phyloP scores from a whole-genome alignment of 306 rosid genomes.

The Prunus kanzakura region DNA sequence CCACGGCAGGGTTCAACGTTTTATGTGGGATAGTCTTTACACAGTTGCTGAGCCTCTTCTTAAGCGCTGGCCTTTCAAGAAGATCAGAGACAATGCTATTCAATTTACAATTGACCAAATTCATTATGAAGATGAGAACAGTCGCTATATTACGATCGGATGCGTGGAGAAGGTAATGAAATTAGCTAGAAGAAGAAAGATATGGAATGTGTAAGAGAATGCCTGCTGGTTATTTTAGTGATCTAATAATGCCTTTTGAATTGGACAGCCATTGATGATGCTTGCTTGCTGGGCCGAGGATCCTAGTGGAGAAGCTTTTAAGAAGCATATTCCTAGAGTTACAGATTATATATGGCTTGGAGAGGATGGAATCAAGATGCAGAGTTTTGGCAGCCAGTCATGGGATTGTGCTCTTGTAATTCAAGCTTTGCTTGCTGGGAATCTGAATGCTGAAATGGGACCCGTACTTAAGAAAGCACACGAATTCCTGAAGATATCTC shows the following conservation, averaged over 20 bases:
- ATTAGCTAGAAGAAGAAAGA: neutral
- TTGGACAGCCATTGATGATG: constrained; percentile 30
- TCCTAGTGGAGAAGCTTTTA: constrained; percentile 40
- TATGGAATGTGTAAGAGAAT: neutral
- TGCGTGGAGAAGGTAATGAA: constrained; percentile 42
- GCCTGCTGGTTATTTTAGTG: neutral
- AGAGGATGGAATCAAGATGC: constrained; percentile 45
- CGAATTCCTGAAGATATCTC: constrained; percentile 26
- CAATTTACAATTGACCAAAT: constrained; percentile 20
- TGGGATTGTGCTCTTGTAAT: constrained; percentile 39
- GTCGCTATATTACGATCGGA: constrained; percentile 43
- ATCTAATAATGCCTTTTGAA: neutral
- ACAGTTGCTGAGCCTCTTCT: constrained; percentile 29
- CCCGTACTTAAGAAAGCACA: constrained; percentile 27
- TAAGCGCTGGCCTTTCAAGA: constrained; percentile 26
- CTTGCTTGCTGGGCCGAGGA: constrained; percentile 45
- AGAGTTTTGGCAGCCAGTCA: constrained; percentile 39
- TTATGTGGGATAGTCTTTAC: constrained; percentile 33
- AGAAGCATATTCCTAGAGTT: constrained; percentile 42
- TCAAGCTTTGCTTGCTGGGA: constrained; percentile 36
- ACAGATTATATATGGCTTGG: constrained; percentile 38
- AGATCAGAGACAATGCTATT: constrained; percentile 30
- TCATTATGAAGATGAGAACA: constrained; percentile 36
- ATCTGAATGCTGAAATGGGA: constrained; percentile 24
- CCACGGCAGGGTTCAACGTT: constrained; percentile 22